Evolutionary conservation across 2,329 filamentous ascomycete species (phyloP).

Genomic region (Emergomyces africanus): DNA sequence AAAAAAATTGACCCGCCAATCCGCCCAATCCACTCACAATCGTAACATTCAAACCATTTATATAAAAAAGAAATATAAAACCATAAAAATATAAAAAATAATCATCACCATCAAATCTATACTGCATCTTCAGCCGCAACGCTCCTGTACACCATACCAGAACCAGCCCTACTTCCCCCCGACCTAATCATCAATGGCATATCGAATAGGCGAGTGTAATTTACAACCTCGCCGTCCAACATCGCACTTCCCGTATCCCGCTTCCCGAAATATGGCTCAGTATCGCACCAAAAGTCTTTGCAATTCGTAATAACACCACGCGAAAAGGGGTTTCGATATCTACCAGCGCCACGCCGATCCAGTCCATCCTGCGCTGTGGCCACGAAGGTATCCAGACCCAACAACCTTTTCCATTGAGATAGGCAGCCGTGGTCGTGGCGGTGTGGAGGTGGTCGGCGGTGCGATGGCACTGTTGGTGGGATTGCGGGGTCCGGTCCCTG

Average conservation of each 20-base stretch:
- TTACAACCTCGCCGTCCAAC: slow-evolving; percentile 64
- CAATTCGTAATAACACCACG: slow-evolving; percentile 78
- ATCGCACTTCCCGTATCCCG: slow-evolving; percentile 61
- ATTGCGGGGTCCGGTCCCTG: slow-evolving; percentile 48
- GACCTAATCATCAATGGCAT: slow-evolving; percentile 54
- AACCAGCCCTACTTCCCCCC: slow-evolving; percentile 28
- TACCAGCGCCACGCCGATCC: slow-evolving; percentile 33
- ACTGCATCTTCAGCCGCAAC: slow-evolving; percentile 26
- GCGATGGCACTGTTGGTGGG: slow-evolving; percentile 28
- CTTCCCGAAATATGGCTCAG: slow-evolving; percentile 64
- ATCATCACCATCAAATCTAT: slow-evolving; percentile 4
- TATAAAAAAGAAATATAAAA: too few relatives aligned
- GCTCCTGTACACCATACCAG: slow-evolving; percentile 46
- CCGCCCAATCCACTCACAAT: neutral
- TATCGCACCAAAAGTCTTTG: slow-evolving; percentile 92
- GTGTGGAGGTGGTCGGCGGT: slow-evolving; percentile 39
- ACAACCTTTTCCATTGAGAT: slow-evolving; percentile 66
- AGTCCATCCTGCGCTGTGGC: slow-evolving; percentile 73
- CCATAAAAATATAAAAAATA: neutral
- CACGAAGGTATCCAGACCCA: slow-evolving; percentile 88
- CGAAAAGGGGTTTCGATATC: slow-evolving; percentile 69
- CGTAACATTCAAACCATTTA: neutral
- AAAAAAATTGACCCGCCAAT: neutral
- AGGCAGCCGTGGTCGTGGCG: slow-evolving; percentile 47
- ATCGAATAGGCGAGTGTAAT: slow-evolving; percentile 87